Base-by-base conservation (phyloP, 2,329 filamentous ascomycete genomes). In the Microdochium paspali region DNA sequence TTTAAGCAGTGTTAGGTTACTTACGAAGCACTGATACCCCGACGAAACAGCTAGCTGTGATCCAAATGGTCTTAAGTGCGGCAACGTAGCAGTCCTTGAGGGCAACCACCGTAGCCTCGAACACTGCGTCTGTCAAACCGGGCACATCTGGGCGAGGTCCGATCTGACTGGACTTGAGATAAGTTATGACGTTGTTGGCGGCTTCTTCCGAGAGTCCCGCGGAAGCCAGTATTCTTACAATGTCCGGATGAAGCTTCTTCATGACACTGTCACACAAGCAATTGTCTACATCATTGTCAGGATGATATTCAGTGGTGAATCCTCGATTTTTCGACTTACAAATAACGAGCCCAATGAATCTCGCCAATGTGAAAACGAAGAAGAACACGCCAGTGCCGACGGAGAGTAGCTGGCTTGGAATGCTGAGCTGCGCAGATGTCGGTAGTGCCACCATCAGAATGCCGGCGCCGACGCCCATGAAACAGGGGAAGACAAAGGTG, bases 261-360 rank as follows among this genome's bases (percentile, higher is more conserved):
- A 40, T 7, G 6, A 21, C 18, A 18, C 6, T 21, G 10, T 40
- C 3, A 9, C 20, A 20, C n/a, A 40, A 4, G 18, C 10, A 21
- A 20, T 40, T 20, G 18, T 21, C 35, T 40, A 40, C 10, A 20
- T 5, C 35, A 21, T 40, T 15, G 18, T 40, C 35, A 40, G 35
- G 23, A 3, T 5, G 15, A n/a, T 7, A 21, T 7, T 5, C 20
- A 40, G 35, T 12, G 18, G 7, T 7, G 26, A 28, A 20, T 5
- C 20, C 6, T 18, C 3, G n/a, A 3, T 20, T 6, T 40, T 7
- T 21, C 6, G 5, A 43, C 47, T 49, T 32, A 50, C 42, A 63
- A 42, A 76, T 64, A 3, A 73, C 74, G 15, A 77, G 58, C 24
- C 73, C 74, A 10, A 77, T 62, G 13, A 64, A 67, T 5, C 67